Base-by-base conservation (phyloP, 2,329 filamentous ascomycete species). In the Fusarium odoratissimum region DNA sequence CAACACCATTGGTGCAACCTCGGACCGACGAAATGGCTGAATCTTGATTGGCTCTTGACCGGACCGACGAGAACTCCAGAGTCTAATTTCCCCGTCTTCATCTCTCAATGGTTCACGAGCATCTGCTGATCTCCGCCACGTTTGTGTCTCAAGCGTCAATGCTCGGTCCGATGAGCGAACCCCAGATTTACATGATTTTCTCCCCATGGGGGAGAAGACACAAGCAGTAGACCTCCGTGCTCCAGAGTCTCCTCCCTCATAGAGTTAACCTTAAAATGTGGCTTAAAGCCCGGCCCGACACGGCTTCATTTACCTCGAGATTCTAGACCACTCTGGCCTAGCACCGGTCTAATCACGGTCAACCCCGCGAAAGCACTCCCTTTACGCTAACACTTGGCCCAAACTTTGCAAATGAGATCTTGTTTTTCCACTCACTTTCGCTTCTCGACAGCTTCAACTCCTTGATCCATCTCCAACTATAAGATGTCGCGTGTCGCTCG, bases 161-260 rank as follows among this genome's bases (percentile, higher is more conserved):
- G 28, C 54, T 72, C 68, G 70, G 69, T 5, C 70, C 70, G 57
- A 67, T 46, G 37, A 37, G 30, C 23, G 8, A 46, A 54, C 69
- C 64, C 69, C 69, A 60, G 69, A 67, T 67, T 63, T 37, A n/a
- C 33, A 40, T 40, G 25, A 42, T 45, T 28, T 17, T 41, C 28
- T 56, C 62, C 68, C 69, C 69, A 68, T 44, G 69, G 69, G 69
- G 69, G 56, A n/a, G 23, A n/a, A n/a, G n/a, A n/a, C n/a, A n/a
- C n/a, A n/a, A n/a, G n/a, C n/a, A n/a, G n/a, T n/a, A n/a, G n/a
- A n/a, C n/a, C n/a, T n/a, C n/a, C n/a, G n/a, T n/a, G n/a, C n/a
- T n/a, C n/a, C n/a, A n/a, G n/a, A 25, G 17, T 6, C 16, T 25
- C 5, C 12, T 35, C n/a, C 19, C 31, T 19, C 8, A n/a, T 14